Evolutionary conservation across 164 flowering plant genomes (phyloP).

Genomic region (Cinnamomum micranthum): DNA sequence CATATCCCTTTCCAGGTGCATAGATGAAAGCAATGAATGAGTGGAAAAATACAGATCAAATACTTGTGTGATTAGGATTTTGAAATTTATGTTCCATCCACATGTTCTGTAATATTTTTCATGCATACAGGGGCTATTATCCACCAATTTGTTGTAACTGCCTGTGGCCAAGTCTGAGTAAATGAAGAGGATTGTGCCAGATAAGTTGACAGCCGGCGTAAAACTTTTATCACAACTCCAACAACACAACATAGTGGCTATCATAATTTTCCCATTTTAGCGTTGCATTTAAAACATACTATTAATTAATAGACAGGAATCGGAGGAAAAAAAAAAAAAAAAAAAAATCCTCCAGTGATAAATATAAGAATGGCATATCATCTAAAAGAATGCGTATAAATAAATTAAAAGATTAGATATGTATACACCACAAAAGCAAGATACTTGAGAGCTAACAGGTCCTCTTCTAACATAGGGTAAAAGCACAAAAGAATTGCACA

Average conservation of each 20-base stretch:
- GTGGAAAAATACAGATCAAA: neutral
- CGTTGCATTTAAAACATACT: neutral
- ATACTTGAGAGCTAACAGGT: neutral
- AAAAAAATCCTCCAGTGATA: neutral
- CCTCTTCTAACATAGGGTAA: neutral
- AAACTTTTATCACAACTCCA: no score
- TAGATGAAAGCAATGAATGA: neutral
- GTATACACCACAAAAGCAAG: neutral
- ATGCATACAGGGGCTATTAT: no score
- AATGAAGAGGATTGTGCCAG: no score
- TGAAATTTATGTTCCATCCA: neutral
- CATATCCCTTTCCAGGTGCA: no score
- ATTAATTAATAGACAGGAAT: neutral
- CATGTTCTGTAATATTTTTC: no score
- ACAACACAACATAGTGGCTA: neutral
- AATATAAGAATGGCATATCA: neutral
- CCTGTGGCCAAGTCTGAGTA: no score
- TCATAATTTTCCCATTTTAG: neutral
- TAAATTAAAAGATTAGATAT: neutral
- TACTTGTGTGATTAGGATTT: neutral
- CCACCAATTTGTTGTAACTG: no score
- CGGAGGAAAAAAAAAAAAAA: neutral
- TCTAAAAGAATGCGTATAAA: neutral
- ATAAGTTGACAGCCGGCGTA: no score
- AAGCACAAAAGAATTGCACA: slow-evolving; percentile 7